Base-by-base conservation (phyloP, 2,329 filamentous ascomycete genomes). In the Bipolaris gigantea region DNA sequence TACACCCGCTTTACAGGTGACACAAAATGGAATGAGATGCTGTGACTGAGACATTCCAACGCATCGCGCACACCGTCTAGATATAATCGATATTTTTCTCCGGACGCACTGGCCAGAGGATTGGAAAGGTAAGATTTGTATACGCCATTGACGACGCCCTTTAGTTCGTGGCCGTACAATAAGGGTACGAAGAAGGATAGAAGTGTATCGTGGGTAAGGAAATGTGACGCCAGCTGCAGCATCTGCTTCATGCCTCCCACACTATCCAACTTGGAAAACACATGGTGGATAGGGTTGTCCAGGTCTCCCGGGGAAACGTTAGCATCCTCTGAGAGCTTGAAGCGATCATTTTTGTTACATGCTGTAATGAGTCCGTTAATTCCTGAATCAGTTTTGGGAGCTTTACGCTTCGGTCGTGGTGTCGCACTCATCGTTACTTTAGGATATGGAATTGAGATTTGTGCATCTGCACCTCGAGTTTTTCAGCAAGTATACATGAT, bases 201-300 rank as follows among this genome's bases (percentile, higher is more conserved):
- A 16, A 69, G 50, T 10, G 62, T 58, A 18, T 71, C 65, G 21
- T 67, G 53, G 7, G 61, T 44, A n/a, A 74, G 57, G 38, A 72
- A 72, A 21, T 70, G 67, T 3, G 72, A 73, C 18, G 71, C 72
- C 13, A 74, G 60, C 19, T 58, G 67, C 25, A 74, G 62, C 44
- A 61, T 57, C 35, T 66, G 67, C 7, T 59, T 49, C 41, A 70
- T 46, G 9, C 57, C 56, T 19, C 46, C 41, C 35, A 58, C 35
- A 10, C 47, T 36, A 18, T 64, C 50, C 11, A 63, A 49, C 35
- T 62, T 67, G 27, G 51, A 52, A 35, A 74, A 73, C 2, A 73
- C 56, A 21, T 67, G 62, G 56, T 74, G 71, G 19, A 75, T 65
- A 2, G 51, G 9, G 23, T 66, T 69, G 33, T 67, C 53, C 5